Evolutionary conservation across 768 basidiomycete genomes (phyloP), one percentile per base, ranked within the genome.

Genomic region (Sarcomyxa edulis): DNA sequence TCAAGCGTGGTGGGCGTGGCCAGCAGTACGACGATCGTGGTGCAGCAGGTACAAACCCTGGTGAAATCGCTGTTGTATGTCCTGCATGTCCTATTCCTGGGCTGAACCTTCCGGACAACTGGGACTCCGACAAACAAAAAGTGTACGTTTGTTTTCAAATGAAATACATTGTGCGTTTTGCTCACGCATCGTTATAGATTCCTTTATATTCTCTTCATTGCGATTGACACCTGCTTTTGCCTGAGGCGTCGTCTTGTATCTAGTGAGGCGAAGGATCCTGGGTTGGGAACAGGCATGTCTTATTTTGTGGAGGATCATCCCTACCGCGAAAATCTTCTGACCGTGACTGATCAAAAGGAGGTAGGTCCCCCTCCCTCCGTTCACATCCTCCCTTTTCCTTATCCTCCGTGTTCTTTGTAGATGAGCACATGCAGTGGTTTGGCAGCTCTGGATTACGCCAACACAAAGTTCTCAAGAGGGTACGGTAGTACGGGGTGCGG

Each of bases 81-180:
- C 52, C 58, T 3, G 56, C 57, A 18, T 64, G 60, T 33, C 61
- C 61, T 7, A 37, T 47, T 1, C 56, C 56, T 6, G 52, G 50
- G 8, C 50, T 56, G 2, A 63, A 64, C 39, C 39, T 63, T 18
- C 55, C 50, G 0, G 29, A 25, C 3, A 48, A 44, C n/a, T 59
- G 55, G 54, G 32, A 48, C 27, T 30, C 39, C 3, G 47, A 23
- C 3, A 7, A 21, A 7, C 23, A 29, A 8, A 31, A 26, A 32
- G 42, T 18, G n/a, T 37, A 40, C 32, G 54, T 53, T 27, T 37
- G 50, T 44, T 7, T 12, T 25, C 15, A 11, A n/a, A n/a, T n/a
- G n/a, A n/a, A n/a, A 42, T 22, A 15, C 45, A 11, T 22, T 15
- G 12, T 9, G 4, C 31, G 14, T 35, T 20, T 11, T 36, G 7